Evolutionary conservation across 2,329 filamentous ascomycete species (phyloP).

Genomic region (Fusarium luffae): DNA sequence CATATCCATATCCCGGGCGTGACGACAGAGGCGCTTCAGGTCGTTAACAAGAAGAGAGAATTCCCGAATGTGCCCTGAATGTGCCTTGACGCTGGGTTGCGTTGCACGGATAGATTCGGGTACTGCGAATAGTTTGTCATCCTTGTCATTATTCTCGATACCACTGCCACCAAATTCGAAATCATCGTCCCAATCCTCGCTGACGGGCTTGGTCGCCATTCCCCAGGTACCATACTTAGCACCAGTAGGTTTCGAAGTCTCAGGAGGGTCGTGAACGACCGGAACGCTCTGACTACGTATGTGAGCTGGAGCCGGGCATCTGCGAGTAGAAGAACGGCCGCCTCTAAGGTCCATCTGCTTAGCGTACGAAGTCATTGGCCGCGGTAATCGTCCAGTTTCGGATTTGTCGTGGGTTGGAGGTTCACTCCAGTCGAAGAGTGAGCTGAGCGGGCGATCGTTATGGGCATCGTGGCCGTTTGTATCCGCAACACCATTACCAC

Average conservation of each 20-base stretch:
- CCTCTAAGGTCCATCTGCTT: slow-evolving; percentile 78
- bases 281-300: slow-evolving; percentile 86
- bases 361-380: slow-evolving; percentile 79
- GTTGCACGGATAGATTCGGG: slow-evolving; percentile 83
- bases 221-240: slow-evolving; percentile 86
- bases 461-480: slow-evolving; percentile 36
- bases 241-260: slow-evolving; percentile 63
- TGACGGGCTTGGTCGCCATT: slow-evolving; percentile 79
- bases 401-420: slow-evolving; percentile 70
- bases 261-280: slow-evolving; percentile 71
- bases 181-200: slow-evolving; percentile 91
- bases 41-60: slow-evolving; percentile 85
- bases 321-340: slow-evolving; percentile 74
- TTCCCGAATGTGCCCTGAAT: slow-evolving; percentile 85
- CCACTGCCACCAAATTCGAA: slow-evolving; percentile 76
- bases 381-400: slow-evolving; percentile 67
- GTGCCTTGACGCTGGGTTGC: slow-evolving; percentile 83
- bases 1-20: slow-evolving; percentile 75
- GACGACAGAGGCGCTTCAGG: slow-evolving; percentile 78
- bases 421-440: slow-evolving; percentile 83
- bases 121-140: slow-evolving; percentile 57
- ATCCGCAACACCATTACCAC: slow-evolving; percentile 57
- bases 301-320: slow-evolving; percentile 75
- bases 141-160: slow-evolving; percentile 51
- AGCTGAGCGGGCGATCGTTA: slow-evolving; percentile 68